Conservation (phyloP, 2,329 filamentous ascomycete species). For the Emergomyces orientalis region DNA sequence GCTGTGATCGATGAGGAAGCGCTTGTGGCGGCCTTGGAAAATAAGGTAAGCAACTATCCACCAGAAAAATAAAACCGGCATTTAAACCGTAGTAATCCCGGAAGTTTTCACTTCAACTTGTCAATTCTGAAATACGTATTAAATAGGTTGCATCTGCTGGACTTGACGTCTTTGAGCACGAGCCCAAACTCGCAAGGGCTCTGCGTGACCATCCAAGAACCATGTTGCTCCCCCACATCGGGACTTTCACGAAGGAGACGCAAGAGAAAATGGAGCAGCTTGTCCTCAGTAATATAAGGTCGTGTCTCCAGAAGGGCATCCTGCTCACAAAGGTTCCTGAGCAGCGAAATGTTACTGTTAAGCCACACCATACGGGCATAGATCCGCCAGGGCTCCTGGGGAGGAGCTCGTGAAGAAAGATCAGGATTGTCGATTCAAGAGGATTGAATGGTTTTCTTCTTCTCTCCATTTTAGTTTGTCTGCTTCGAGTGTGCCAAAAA, state of each 20-base stretch:
- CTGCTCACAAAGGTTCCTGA: slow-evolving; percentile 54
- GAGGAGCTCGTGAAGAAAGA: background rate
- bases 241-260: slow-evolving; percentile 51
- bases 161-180: slow-evolving; percentile 41
- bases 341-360: slow-evolving; percentile 33
- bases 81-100: background rate
- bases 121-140: background rate
- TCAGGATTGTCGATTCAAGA: background rate
- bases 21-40: slow-evolving; percentile 36
- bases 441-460: background rate
- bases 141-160: slow-evolving; percentile 34
- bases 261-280: slow-evolving; percentile 54
- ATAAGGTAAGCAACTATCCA: slow-evolving; percentile 28
- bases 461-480: background rate
- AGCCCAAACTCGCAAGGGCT: slow-evolving; percentile 41
- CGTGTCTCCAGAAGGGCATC: slow-evolving; percentile 47
- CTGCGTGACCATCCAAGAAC: slow-evolving; percentile 35
- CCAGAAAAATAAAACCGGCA: slow-evolving; percentile 5
- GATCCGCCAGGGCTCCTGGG: background rate
- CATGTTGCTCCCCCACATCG: slow-evolving; percentile 53
- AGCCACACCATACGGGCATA: too few species aligned
- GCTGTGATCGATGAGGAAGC: slow-evolving; percentile 37
- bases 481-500: background rate
- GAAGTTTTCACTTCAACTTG: background rate
- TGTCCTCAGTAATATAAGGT: slow-evolving; percentile 49